A percentile compares a stretch with the other conserved stretches of the same genome.
These are phyloP conservation scores for Myochromella boudieri DNA, from an alignment of 768 basidiomycete species.

Conservation along the genomic window DNA sequence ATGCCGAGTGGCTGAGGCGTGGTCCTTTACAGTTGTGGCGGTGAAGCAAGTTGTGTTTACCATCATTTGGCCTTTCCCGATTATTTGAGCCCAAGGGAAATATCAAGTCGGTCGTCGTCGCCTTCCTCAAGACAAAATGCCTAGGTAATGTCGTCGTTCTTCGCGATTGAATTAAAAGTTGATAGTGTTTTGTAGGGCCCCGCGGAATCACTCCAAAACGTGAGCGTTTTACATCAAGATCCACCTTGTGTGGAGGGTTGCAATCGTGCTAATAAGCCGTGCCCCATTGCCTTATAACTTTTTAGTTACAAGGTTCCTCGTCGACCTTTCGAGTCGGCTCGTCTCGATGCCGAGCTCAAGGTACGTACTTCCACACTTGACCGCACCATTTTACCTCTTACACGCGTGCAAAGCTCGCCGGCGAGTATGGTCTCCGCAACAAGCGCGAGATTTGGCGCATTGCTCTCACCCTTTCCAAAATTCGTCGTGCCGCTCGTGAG, in stretches of 20 bases:
- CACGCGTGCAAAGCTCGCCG: conserved; percentile 73
- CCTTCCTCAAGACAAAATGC: conserved; percentile 75
- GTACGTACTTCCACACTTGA: conserved; percentile 37
- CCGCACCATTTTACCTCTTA: neutral
- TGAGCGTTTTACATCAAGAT: conserved; percentile 70
- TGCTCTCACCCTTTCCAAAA: conserved; percentile 96
- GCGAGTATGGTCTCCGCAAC: conserved; percentile 99
- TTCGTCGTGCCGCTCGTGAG: conserved; percentile 99
- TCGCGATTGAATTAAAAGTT: conserved; percentile 24
- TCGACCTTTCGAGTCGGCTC: conserved; percentile 94
- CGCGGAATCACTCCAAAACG: conserved; percentile 93
- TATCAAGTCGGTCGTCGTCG: conserved; percentile 33
- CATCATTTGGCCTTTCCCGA: conserved; percentile 29
- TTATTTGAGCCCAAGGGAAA: conserved; percentile 22
- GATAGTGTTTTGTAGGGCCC: conserved; percentile 60
- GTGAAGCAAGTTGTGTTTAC: conserved; percentile 36
- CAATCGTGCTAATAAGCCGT: conserved; percentile 67
- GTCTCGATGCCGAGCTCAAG: conserved; percentile 99
- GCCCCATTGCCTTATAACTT: conserved; percentile 57
- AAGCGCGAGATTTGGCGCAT: conserved; percentile 99
- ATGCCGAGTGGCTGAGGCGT: conserved; percentile 60
- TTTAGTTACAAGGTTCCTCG: conserved; percentile 97
- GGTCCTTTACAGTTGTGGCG: conserved; percentile 66
- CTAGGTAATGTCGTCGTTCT: conserved; percentile 59
- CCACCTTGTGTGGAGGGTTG: conserved; percentile 68